Conservation (phyloP, 2,329 filamentous ascomycete genomes). For the Xylariaceae sp. region DNA sequence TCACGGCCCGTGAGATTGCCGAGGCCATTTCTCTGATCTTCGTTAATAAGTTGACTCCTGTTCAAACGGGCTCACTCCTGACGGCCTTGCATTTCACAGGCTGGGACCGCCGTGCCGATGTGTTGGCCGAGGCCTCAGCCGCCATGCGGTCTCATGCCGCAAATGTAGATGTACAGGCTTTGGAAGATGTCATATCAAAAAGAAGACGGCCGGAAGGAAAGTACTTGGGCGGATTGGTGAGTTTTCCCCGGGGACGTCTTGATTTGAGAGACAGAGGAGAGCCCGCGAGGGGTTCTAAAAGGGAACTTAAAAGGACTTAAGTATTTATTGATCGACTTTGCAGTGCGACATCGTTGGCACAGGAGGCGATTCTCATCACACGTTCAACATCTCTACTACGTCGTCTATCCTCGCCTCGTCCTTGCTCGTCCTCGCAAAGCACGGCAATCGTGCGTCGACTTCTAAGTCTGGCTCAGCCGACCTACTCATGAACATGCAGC, state of each 20-base stretch:
- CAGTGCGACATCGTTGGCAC: constrained; percentile 93
- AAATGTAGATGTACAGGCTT: constrained; percentile 59
- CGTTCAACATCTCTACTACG: constrained; percentile 97
- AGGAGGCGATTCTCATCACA: constrained; percentile 92
- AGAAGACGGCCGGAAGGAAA: constrained; percentile 62
- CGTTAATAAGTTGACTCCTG: constrained; percentile 80
- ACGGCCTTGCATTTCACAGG: constrained; percentile 90
- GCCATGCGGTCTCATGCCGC: constrained; percentile 80
- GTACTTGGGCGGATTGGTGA: constrained; percentile 80
- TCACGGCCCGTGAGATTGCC: constrained; percentile 78
- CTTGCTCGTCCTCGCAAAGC: constrained; percentile 82
- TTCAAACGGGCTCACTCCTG: constrained; percentile 80
- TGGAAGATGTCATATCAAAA: constrained; percentile 58
- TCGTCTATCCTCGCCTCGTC: constrained; percentile 88
- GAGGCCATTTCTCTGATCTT: constrained; percentile 89
- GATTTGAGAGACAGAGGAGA: not conserved
- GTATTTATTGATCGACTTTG: constrained; percentile 1
- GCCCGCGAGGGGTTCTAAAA: no score
- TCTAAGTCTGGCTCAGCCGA: constrained; percentile 95
- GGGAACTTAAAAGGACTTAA: not conserved
- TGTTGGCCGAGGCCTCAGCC: constrained; percentile 78
- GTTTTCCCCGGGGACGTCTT: constrained; percentile 30
- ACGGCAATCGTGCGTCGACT: constrained; percentile 92
- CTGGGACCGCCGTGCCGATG: constrained; percentile 76
- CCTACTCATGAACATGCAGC: constrained; percentile 71